A percentile compares a stretch with the other conserved stretches of the same genome.
Conservation (phyloP, 2,329 filamentous ascomycete species). For the Emergomyces pasteurianus region DNA sequence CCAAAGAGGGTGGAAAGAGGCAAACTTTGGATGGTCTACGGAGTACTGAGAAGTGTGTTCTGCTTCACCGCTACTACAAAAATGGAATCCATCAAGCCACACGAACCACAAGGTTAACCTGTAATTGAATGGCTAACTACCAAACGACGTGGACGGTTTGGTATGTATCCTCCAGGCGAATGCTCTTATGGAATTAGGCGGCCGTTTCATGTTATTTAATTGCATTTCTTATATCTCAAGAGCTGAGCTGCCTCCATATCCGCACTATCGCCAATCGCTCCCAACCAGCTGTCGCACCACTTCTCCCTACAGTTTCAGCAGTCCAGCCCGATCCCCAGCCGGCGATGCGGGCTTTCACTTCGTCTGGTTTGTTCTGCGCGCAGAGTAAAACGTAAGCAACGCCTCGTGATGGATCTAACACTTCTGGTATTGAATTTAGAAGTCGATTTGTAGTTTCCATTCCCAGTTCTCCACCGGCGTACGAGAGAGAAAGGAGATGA, state of each 20-base stretch:
- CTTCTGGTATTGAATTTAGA: conserved; percentile 53
- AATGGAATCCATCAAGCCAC: neutral
- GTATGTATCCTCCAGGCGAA: neutral
- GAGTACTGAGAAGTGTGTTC: no score
- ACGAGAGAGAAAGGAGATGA: conserved; percentile 70
- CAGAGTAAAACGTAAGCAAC: conserved; percentile 86
- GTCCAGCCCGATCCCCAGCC: conserved; percentile 53
- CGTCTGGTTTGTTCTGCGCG: conserved; percentile 73
- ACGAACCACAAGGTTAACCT: neutral
- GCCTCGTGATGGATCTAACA: conserved; percentile 53
- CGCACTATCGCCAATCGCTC: conserved; percentile 84
- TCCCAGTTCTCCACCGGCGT: conserved; percentile 77
- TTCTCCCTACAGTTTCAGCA: conserved; percentile 65
- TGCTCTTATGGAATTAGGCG: neutral
- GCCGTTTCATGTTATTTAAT: neutral
- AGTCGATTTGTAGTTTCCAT: conserved; percentile 88
- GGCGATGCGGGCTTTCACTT: conserved; percentile 53
- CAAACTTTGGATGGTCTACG: neutral
- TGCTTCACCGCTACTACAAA: no score
- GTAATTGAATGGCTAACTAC: neutral
- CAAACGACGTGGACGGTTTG: neutral
- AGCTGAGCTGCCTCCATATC: conserved; percentile 51
- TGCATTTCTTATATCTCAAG: neutral
- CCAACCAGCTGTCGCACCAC: conserved; percentile 83
- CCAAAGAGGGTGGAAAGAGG: neutral